phyloP scores from a whole-genome alignment of 139 green algal genomes.

The Eudorina sp. region DNA sequence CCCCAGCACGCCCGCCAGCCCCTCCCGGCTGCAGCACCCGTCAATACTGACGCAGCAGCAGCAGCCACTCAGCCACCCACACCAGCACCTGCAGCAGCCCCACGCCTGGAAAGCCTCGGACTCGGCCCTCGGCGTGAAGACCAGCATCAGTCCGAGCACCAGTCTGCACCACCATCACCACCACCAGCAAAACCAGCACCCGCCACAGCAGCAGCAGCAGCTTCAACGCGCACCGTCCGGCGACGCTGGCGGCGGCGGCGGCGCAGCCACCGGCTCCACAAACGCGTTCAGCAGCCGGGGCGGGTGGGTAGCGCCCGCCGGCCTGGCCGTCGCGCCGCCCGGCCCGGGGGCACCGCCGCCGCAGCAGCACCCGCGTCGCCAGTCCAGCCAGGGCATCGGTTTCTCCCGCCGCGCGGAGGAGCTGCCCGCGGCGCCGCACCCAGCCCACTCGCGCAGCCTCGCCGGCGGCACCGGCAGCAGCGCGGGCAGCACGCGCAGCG shows the following conservation, averaged over 20 bases:
- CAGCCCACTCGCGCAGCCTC: slow-evolving; percentile 19
- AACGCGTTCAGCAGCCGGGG: too few species aligned
- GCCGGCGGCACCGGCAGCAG: background rate
- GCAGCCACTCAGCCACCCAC: too few species aligned
- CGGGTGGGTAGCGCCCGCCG: background rate
- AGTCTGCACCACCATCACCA: background rate
- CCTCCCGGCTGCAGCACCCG: too few species aligned
- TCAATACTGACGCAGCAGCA: too few species aligned
- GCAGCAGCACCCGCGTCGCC: background rate
- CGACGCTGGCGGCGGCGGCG: too few species aligned
- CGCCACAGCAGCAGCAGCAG: background rate
- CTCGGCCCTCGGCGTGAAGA: too few species aligned
- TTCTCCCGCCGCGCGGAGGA: slow-evolving; percentile 24
- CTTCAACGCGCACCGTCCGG: too few species aligned
- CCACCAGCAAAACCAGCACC: background rate
- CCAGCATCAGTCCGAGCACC: too few species aligned
- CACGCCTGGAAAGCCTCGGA: too few species aligned
- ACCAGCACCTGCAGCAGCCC: too few species aligned
- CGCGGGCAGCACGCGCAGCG: background rate
- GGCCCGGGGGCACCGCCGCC: background rate
- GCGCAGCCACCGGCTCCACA: too few species aligned
- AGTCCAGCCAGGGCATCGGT: background rate
- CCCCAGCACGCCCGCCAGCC: background rate
- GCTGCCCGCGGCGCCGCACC: slow-evolving; percentile 7
- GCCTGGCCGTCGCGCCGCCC: background rate